Conservation (phyloP, 192 early-diverging fungal species). For the Coemansia sp. region DNA sequence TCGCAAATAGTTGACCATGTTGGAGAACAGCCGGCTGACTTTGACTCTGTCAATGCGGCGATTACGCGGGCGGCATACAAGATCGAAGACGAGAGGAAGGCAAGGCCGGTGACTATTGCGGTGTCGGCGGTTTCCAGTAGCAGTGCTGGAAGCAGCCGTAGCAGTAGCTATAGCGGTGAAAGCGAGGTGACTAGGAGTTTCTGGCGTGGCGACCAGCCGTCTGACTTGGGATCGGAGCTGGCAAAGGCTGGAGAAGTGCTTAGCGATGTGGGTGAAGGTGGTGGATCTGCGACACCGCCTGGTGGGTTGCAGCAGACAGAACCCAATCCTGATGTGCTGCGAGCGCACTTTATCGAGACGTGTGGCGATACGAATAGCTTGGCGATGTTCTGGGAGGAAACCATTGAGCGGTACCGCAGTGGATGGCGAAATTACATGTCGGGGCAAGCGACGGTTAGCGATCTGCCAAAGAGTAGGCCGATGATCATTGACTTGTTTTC, state of each 20-base stretch:
- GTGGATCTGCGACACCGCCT: slow-evolving; percentile 35
- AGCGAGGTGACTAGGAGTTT: background rate
- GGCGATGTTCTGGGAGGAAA: slow-evolving; percentile 67
- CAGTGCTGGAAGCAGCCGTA: background rate
- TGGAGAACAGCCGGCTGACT: slow-evolving; percentile 33
- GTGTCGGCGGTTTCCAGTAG: background rate
- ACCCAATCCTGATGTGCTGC: slow-evolving; percentile 62
- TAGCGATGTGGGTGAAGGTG: background rate
- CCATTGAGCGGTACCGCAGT: slow-evolving; percentile 40
- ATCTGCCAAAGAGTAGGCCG: slow-evolving; percentile 27
- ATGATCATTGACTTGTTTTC: slow-evolving; percentile 47
- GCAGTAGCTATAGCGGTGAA: slow-evolving; percentile 4
- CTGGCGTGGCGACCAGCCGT: background rate
- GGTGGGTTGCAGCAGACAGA: slow-evolving; percentile 26
- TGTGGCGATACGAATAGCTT: slow-evolving; percentile 64
- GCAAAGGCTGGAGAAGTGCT: background rate
- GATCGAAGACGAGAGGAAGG: slow-evolving; percentile 14
- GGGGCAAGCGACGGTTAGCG: slow-evolving; percentile 3
- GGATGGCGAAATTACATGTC: slow-evolving; percentile 31
- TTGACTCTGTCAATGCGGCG: slow-evolving; percentile 51
- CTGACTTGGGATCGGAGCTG: background rate
- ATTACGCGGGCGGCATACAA: slow-evolving; percentile 33
- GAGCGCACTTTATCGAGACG: slow-evolving; percentile 63
- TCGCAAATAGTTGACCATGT: slow-evolving; percentile 33
- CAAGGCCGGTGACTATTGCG: background rate